Base-by-base conservation (phyloP, 169 alveolate genomes). In the Cryptosporidium baileyi region DNA sequence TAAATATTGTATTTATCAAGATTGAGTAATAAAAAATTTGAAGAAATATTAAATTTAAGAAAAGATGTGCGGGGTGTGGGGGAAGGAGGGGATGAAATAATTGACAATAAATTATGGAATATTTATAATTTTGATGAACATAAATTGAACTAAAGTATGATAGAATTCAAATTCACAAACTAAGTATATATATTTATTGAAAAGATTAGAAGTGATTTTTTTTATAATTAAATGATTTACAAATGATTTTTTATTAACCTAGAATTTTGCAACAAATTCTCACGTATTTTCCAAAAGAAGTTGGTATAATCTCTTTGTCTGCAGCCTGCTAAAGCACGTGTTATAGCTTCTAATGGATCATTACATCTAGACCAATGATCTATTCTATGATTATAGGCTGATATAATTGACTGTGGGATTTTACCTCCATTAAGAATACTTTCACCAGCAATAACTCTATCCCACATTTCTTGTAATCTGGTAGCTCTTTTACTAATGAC, bases 351-450 rank as follows among this genome's bases (percentile, higher is more conserved):
- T 8, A 74, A 32, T 15, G 85, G 85, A 41, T 74, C 85, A 57
- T 74, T 74, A 44, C 85, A 74, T 36, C 85, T 74, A 11, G 85
- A 54, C 85, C 85, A 74, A 41, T 74, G 85, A 45, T 74, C 85
- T 54, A 74, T 74, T 36, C 85, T 74, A 22, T 74, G 85, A 54
- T 74, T 74, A 34, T 74, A 74, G 11, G 85, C 65, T 9, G 67
- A 54, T 6, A 74, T 54, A 38, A 74, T 74, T 1, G 85, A 74
- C 19, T 74, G 85, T 41, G 85, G 85, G 3, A 74, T 59, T 9
- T 38, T 38, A 0, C 60, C 67, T 52, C 85, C 85, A 40, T 57
- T 74, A 36, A 74, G 19, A 13, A 74, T 74, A n/a, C 67, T 54
- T 38, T 74, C 85, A 15, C 85, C 85, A 0, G 85, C 85, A 3